Percentiles rank a stretch among this genome's conserved stretches.
These are phyloP conservation scores for Gloeophyllum trabeum DNA, from an alignment of 768 basidiomycete species.

Conservation along the genomic window DNA sequence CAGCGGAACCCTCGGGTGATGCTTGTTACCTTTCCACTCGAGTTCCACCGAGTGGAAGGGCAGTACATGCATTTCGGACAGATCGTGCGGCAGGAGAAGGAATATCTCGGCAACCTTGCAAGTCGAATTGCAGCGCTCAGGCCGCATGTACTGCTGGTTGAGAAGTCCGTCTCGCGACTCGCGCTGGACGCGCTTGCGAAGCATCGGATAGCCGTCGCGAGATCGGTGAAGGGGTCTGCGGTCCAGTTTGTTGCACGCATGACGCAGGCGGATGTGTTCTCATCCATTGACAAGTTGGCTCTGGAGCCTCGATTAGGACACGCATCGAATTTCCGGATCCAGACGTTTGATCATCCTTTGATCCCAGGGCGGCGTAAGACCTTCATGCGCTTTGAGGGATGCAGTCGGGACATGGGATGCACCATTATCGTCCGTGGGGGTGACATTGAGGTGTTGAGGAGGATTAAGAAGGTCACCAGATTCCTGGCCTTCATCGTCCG, in stretches of 20 bases:
- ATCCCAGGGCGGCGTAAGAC: conserved; percentile 95
- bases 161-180: conserved; percentile 83
- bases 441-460: conserved; percentile 65
- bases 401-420: conserved; percentile 85
- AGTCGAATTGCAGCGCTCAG: conserved; percentile 83
- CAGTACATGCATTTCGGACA: conserved; percentile 92
- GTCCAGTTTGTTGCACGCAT: conserved; percentile 84
- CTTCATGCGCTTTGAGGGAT: conserved; percentile 97
- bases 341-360: conserved; percentile 88
- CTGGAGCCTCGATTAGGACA: conserved; percentile 84
- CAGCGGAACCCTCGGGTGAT: conserved; percentile 87
- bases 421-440: conserved; percentile 89
- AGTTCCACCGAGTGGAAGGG: conserved; percentile 86
- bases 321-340: conserved; percentile 74
- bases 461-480: conserved; percentile 86
- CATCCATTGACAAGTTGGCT: conserved; percentile 90
- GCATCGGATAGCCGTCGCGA: conserved; percentile 82
- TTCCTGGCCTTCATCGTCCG: conserved; percentile 90
- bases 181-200: conserved; percentile 81
- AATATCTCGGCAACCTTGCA: conserved; percentile 82
- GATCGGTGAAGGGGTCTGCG: conserved; percentile 81
- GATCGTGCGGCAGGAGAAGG: conserved; percentile 84
- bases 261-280: conserved; percentile 91
- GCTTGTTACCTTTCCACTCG: conserved; percentile 91
- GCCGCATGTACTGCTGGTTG: conserved; percentile 87